phyloP scores from a whole-genome alignment of 2,329 filamentous ascomycete species.

The Xylaria sp. region DNA sequence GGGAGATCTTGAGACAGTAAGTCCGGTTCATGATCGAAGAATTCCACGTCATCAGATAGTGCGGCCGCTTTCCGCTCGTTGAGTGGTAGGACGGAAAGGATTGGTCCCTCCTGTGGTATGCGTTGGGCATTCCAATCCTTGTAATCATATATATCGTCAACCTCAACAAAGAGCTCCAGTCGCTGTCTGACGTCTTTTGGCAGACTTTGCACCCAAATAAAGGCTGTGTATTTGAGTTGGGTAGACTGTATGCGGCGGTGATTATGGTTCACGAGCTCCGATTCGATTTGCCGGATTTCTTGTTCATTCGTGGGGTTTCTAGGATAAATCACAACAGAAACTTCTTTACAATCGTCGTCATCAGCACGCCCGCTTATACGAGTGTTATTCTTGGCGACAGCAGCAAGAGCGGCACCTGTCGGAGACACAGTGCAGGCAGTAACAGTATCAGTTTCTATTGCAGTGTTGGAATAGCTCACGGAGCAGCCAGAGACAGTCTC shows the following conservation, averaged over 20 bases:
- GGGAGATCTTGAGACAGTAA: no score
- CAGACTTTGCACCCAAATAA: constrained; percentile 1
- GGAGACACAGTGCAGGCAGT: neutral
- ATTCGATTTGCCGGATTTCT: neutral
- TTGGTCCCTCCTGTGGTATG: neutral
- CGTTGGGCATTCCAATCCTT: neutral
- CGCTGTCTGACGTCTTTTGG: neutral
- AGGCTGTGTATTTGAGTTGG: neutral
- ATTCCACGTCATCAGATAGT: neutral
- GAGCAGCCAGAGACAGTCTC: constrained; percentile 2
- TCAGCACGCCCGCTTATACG: neutral
- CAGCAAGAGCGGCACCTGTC: neutral
- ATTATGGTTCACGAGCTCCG: neutral
- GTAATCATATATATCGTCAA: neutral
- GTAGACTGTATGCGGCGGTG: neutral
- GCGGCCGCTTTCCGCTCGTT: no score
- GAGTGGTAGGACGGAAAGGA: neutral
- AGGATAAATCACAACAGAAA: neutral
- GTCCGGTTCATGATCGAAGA: no score
- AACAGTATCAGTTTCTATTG: neutral
- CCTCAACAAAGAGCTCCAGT: neutral
- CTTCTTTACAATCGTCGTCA: neutral
- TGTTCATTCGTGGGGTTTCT: neutral
- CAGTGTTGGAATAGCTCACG: neutral
- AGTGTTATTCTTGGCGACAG: neutral